Evolutionary conservation across 306 rosid species (phyloP), one percentile per base, ranked within the genome.

Genomic region (Cotoneaster glaucophyllus): DNA sequence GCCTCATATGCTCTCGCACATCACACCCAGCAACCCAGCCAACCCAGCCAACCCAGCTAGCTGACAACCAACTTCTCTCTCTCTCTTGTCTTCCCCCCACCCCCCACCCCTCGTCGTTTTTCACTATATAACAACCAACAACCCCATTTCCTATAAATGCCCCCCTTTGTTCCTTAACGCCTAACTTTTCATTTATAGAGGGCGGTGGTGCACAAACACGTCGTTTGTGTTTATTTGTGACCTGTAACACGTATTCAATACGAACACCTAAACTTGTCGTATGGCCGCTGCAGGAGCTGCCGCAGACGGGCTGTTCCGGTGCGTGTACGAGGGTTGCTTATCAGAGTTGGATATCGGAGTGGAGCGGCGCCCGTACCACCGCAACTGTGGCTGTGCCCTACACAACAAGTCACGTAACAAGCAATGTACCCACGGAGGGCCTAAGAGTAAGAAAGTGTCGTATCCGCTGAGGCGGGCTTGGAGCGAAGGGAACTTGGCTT

Each of bases 351-450:
- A 89, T 70, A 72, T n/a, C 32, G 86, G 80, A 34, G 71, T 83
- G 57, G 87, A 88, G 25, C 24, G 93, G 62, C 85, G 95, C 73
- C 97, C 97, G 29, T 89, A 91, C 85, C 97, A 82, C 64, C 71
- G 72, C 44, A 82, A 82, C 79, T 82, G 85, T 19, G 61, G 69
- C 4, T 82, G 85, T 17, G 81, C 82, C 2, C 67, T 82, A 14
- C 82, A 77, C 32, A 71, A 65, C 65, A 52, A 24, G 64, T 50
- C 72, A 41, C 58, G 28, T n/a, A 58, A 31, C 34, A 64, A 75
- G 26, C 65, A 65, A 9, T 77, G 81, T 45, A 12, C 70, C 1
- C 84, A 53, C 37, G 81, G 72, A 52, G 79, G 76, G 69, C 74
- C 68, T 21, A 88, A 59, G 80, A 74, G 50, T 29, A 78, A 80